Conservation (phyloP, 148 eudicot species). For the Agrostemma githago region DNA sequence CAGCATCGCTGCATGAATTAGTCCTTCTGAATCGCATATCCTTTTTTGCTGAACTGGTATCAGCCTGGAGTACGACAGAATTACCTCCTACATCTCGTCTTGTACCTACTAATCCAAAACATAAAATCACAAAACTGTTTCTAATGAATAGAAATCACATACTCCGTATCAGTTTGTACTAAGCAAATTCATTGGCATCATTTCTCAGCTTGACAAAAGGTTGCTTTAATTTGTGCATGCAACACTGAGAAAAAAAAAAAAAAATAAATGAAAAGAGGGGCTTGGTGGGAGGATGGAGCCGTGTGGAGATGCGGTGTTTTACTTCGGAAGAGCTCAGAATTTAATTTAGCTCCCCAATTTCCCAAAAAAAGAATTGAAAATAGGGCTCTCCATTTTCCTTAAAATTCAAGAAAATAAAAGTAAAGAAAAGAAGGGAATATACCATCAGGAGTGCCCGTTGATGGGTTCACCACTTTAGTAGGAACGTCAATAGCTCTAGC, state of each 20-base stretch:
- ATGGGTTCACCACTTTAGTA: slow-evolving; percentile 39
- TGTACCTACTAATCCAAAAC: slow-evolving; percentile 31
- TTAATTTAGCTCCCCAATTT: no score
- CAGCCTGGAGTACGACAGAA: slow-evolving; percentile 26
- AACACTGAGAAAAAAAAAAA: background rate
- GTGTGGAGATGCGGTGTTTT: background rate
- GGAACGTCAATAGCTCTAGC: slow-evolving; percentile 47
- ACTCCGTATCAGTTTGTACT: background rate
- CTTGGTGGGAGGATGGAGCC: background rate
- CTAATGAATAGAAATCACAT: background rate
- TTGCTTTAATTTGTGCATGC: background rate
- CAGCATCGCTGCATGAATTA: slow-evolving; percentile 68
- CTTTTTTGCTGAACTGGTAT: slow-evolving; percentile 39
- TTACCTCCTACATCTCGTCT: slow-evolving; percentile 45
- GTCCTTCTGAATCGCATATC: slow-evolving; percentile 64
- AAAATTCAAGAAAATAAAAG: background rate
- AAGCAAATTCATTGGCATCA: background rate
- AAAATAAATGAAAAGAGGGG: background rate
- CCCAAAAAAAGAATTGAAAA: background rate
- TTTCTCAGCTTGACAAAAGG: background rate
- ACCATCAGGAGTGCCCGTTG: slow-evolving; percentile 53
- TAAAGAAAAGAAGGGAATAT: background rate
- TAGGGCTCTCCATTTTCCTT: background rate
- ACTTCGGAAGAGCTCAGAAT: background rate
- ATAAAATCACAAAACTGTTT: background rate